Percentiles rank a stretch among this genome's conserved stretches.
These are phyloP conservation scores for Maudiozyma serrabonitensis DNA, from an alignment of 805 yeast species.

Conservation along the genomic window DNA sequence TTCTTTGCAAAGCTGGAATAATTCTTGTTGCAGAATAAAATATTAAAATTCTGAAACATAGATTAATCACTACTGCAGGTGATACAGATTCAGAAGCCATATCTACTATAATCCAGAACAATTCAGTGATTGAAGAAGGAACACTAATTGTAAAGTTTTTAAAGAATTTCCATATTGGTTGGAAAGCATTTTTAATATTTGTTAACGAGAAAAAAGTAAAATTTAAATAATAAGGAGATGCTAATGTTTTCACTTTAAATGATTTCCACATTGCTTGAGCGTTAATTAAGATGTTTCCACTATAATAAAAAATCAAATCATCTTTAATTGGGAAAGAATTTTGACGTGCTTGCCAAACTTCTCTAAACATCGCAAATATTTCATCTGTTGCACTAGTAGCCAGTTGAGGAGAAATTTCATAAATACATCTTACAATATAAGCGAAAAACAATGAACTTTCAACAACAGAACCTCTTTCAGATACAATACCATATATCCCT, in stretches of 20 bases:
- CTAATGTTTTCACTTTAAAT: constrained; percentile 14
- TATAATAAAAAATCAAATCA: constrained; percentile 25
- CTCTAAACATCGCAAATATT: constrained; percentile 32
- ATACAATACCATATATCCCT: constrained; percentile 74
- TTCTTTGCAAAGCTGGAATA: constrained; percentile 61
- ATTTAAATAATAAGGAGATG: background rate
- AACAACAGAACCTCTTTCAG: constrained; percentile 79
- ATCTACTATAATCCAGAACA: constrained; percentile 27
- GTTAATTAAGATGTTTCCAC: constrained; percentile 20
- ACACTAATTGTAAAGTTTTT: constrained; percentile 24
- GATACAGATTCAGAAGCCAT: constrained; percentile 57
- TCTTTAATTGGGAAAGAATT: constrained; percentile 26
- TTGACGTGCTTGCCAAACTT: constrained; percentile 30
- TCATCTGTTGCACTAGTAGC: constrained; percentile 45
- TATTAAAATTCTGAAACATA: constrained; percentile 78
- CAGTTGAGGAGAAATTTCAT: constrained; percentile 85
- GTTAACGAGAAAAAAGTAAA: background rate
- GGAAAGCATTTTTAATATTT: constrained; percentile 9
- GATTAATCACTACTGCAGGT: constrained; percentile 68
- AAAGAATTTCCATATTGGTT: constrained; percentile 23
- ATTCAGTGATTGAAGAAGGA: constrained; percentile 25
- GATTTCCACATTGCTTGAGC: constrained; percentile 22
- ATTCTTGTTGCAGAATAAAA: constrained; percentile 90
- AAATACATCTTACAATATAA: constrained; percentile 85
- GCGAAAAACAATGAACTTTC: constrained; percentile 82